phyloP scores from a whole-genome alignment of 1,284 basidiomycete species.

The Cryptococcus jaspeensis region DNA sequence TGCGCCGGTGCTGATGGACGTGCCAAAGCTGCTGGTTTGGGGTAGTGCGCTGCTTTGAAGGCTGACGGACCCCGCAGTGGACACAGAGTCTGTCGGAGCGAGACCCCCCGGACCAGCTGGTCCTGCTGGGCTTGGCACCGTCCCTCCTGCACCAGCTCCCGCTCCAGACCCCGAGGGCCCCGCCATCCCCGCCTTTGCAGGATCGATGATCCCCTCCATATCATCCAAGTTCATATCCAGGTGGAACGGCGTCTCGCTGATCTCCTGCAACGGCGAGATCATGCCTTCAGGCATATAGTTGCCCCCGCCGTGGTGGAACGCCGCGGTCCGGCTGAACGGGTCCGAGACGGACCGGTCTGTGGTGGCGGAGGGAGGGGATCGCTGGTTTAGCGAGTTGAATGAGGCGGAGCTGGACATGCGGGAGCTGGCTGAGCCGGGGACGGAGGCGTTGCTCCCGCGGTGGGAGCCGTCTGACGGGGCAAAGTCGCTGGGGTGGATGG shows the following conservation, averaged over 20 bases:
- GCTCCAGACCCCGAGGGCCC: no score
- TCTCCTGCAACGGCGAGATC: constrained; percentile 38
- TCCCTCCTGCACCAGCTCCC: constrained; percentile 13
- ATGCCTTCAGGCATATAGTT: constrained; percentile 22
- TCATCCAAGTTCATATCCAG: constrained; percentile 76
- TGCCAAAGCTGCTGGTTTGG: constrained; percentile 27
- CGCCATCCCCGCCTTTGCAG: constrained; percentile 38
- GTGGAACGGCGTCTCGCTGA: constrained; percentile 49
- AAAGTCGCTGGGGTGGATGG: constrained; percentile 16
- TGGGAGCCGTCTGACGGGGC: constrained; percentile 15
- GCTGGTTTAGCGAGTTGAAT: constrained; percentile 14
- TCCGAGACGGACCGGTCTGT: constrained; percentile 6
- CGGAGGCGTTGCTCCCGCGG: constrained; percentile 16
- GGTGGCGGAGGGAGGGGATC: constrained; percentile 1
- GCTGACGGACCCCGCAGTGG: no score
- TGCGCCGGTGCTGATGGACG: constrained; percentile 11
- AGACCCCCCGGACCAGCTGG: no score
- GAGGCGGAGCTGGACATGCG: constrained; percentile 24
- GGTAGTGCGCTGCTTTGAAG: constrained; percentile 26
- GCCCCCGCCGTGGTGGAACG: constrained; percentile 12
- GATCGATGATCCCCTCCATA: constrained; percentile 81
- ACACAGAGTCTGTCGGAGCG: not conserved
- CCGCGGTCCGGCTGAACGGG: constrained; percentile 2
- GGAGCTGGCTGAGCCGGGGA: constrained; percentile 23
- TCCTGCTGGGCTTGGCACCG: not conserved